Base-by-base conservation (phyloP, 257 asterid genomes). In the Ophiorrhiza pumila region DNA sequence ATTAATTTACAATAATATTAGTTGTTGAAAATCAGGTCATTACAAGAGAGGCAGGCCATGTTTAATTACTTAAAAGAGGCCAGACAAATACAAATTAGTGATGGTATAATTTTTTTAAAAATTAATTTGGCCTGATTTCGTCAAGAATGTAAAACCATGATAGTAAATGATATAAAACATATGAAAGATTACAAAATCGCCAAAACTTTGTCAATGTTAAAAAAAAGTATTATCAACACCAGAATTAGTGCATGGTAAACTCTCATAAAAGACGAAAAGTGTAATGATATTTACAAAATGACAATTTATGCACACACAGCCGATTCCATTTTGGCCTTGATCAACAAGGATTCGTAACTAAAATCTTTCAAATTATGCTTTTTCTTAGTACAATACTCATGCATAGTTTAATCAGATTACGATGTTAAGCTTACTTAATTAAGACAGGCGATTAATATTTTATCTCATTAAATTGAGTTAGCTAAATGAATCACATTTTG, bases 1-100 rank as follows among this genome's bases (percentile, higher is more conserved):
- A 18, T 2, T 0, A 4, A 17, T 11, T 31, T 34, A 34, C 17
- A 61, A 61, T 61, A 34, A 12, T 37, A 61, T 34, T 34, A 56
- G 46, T 56, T 1, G 29, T 39, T 23, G 41, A 11, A n/a, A 70
- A 14, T 27, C 39, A 15, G 25, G 22, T 41, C 18, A 56, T 57
- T 55, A 57, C 75, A 58, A 42, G 68, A 59, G 41, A 34, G 61
- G 39, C 61, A 32, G 29, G 68, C 49, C 15, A 32, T 5, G 31
- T 12, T 18, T n/a, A n/a, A 41, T 50, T 35, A 1, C 41, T 11
- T 4, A 37, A 39, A 13, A 50, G 43, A 13, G 20, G 66, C 53
- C 57, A 46, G 14, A 39, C n/a, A 18, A 32, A 25, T 18, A 61
- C 66, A 4, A 61, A 46, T 46, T 46, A 11, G 52, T 18, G 12